Percentiles rank a stretch among this genome's conserved stretches.
These are phyloP conservation scores for Nannochloris sp. DNA, from an alignment of 139 green algal genomes.

Conservation along the genomic window DNA sequence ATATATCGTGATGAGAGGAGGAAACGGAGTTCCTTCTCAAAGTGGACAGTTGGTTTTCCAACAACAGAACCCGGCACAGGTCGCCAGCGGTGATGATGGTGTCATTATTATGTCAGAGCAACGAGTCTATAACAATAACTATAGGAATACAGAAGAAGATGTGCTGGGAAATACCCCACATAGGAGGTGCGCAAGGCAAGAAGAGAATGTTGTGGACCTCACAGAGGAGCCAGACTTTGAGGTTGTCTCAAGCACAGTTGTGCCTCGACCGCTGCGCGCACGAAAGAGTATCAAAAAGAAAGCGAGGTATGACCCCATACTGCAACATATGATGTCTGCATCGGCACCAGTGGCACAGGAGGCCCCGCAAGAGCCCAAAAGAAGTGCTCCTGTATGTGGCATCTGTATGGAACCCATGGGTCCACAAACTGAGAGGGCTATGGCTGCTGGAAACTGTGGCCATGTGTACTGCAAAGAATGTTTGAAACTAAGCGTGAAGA, in stretches of 20 bases:
- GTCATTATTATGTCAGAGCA: no score
- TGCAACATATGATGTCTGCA: no score
- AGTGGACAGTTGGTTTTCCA: no score
- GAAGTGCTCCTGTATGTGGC: conserved; percentile 25
- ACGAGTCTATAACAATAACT: no score
- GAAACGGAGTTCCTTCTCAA: no score
- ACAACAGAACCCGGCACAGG: no score
- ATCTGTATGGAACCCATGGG: conserved; percentile 45
- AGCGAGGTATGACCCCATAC: no score
- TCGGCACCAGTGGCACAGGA: no score
- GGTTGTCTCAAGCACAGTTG: neutral
- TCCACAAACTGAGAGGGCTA: conserved; percentile 8
- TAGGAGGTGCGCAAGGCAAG: neutral
- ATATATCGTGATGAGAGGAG: no score
- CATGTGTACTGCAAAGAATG: conserved; percentile 52
- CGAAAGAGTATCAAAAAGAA: neutral
- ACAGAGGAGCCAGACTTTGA: conserved; percentile 5
- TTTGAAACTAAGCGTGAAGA: conserved; percentile 25
- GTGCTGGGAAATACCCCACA: neutral
- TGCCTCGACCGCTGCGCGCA: neutral
- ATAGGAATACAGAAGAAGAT: no score
- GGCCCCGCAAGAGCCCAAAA: neutral
- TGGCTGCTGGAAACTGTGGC: conserved; percentile 32
- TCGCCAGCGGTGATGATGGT: no score
- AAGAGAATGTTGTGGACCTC: conserved; percentile 12